phyloP scores from a whole-genome alignment of 139 green algal species.

The Edaphochlamys debaryana region DNA sequence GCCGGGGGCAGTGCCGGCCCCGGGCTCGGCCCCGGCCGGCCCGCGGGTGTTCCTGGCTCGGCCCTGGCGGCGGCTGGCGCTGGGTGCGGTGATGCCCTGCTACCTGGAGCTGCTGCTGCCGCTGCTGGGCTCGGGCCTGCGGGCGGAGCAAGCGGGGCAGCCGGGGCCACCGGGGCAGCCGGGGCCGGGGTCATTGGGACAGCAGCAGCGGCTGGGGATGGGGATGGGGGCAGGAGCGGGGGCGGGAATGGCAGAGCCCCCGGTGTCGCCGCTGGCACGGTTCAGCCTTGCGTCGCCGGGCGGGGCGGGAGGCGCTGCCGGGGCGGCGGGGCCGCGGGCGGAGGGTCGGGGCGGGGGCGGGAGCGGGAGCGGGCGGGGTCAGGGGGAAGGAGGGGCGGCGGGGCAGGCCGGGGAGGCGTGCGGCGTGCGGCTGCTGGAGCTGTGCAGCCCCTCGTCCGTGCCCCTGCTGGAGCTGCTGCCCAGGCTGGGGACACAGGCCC shows the following conservation, averaged over 20 bases:
- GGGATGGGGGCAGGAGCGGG: not conserved
- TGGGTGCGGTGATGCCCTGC: slow-evolving; percentile 29
- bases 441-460: not conserved
- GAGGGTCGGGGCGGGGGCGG: not conserved
- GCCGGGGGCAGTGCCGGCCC: too few relatives aligned
- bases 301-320: too few relatives aligned
- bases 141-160: not conserved
- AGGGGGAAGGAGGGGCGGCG: too few relatives aligned
- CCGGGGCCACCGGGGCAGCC: too few relatives aligned
- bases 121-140: not conserved
- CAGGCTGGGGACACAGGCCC: too few relatives aligned
- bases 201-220: not conserved
- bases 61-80: slow-evolving; percentile 24
- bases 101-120: slow-evolving; percentile 31
- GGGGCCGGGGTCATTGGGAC: too few relatives aligned
- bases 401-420: too few relatives aligned
- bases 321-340: not conserved
- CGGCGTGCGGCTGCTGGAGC: slow-evolving; percentile 8
- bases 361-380: too few relatives aligned
- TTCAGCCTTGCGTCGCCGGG: too few relatives aligned
- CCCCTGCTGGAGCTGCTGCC: slow-evolving; percentile 27
- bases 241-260: not conserved
- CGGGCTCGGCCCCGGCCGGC: too few relatives aligned
- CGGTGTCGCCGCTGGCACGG: too few relatives aligned
- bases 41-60: too few relatives aligned